Evolutionary conservation across 768 basidiomycete species (phyloP).

Genomic region (Leccinum longicurvipes): DNA sequence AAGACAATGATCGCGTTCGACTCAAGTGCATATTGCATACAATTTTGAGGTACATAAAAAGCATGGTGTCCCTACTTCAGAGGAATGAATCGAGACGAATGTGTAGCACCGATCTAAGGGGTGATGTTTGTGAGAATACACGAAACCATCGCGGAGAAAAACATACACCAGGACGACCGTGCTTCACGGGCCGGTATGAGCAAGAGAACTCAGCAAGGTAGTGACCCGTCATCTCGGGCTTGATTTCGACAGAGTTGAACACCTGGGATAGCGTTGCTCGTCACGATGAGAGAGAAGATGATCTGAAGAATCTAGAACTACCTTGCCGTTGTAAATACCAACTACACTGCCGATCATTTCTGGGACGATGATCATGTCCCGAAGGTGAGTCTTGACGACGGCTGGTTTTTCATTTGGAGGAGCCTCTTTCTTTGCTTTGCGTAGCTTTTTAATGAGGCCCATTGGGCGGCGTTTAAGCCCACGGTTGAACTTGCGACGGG

Average conservation of each 20-base stretch:
- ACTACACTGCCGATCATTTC: slow-evolving; percentile 99
- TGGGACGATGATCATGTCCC: slow-evolving; percentile 99
- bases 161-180: slow-evolving; percentile 98
- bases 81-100: slow-evolving; percentile 90
- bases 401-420: slow-evolving; percentile 98
- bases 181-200: slow-evolving; percentile 98
- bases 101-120: slow-evolving; percentile 82
- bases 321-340: slow-evolving; percentile 98
- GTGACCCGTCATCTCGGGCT: slow-evolving; percentile 99
- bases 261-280: slow-evolving; percentile 42
- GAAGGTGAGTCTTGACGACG: slow-evolving; percentile 98
- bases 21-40: slow-evolving; percentile 36
- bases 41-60: slow-evolving; percentile 33
- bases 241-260: slow-evolving; percentile 97
- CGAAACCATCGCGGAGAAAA: not conserved
- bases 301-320: slow-evolving; percentile 31
- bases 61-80: slow-evolving; percentile 75
- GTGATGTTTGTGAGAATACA: slow-evolving; percentile 10
- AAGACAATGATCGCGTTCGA: not conserved
- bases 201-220: slow-evolving; percentile 97
- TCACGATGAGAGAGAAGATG: not conserved
- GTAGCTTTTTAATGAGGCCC: slow-evolving; percentile 98
- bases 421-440: slow-evolving; percentile 99
- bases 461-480: slow-evolving; percentile 98
- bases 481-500: slow-evolving; percentile 97